Conservation (phyloP, 352 stramenopile genomes). For the Pythium rishiriense region DNA sequence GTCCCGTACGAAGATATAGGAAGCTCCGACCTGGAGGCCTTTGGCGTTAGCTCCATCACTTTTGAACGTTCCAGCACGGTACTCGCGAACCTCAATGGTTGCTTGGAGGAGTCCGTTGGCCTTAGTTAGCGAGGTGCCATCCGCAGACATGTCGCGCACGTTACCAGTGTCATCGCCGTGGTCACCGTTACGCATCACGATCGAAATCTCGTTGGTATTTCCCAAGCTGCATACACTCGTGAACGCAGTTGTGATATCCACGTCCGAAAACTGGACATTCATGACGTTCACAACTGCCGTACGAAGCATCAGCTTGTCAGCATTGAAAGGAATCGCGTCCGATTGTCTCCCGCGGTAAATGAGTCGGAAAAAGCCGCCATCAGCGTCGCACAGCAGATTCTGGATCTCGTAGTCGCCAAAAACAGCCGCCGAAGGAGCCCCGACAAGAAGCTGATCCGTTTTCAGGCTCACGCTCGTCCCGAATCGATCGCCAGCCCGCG, state of each 20-base stretch:
- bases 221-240: slow-evolving; percentile 43
- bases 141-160: slow-evolving; percentile 55
- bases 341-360: slow-evolving; percentile 61
- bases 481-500: slow-evolving; percentile 66
- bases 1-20: slow-evolving; percentile 61
- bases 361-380: slow-evolving; percentile 67
- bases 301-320: slow-evolving; percentile 45
- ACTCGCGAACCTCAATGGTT: slow-evolving; percentile 49
- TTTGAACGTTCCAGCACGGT: slow-evolving; percentile 56
- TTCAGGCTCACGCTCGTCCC: slow-evolving; percentile 69
- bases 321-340: slow-evolving; percentile 59
- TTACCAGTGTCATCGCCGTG: slow-evolving; percentile 57
- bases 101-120: slow-evolving; percentile 26
- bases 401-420: slow-evolving; percentile 78
- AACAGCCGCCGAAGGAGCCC: slow-evolving; percentile 60
- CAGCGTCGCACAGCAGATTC: slow-evolving; percentile 70
- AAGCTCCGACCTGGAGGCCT: slow-evolving; percentile 67
- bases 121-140: slow-evolving; percentile 47
- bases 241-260: slow-evolving; percentile 59
- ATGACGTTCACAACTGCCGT: slow-evolving; percentile 55
- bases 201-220: slow-evolving; percentile 43
- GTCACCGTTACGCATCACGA: slow-evolving; percentile 57
- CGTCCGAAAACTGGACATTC: slow-evolving; percentile 49
- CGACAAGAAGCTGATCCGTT: slow-evolving; percentile 52
- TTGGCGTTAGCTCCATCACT: slow-evolving; percentile 59